phyloP scores from a whole-genome alignment of 1,284 basidiomycete genomes.

The Testicularia cyperi region DNA sequence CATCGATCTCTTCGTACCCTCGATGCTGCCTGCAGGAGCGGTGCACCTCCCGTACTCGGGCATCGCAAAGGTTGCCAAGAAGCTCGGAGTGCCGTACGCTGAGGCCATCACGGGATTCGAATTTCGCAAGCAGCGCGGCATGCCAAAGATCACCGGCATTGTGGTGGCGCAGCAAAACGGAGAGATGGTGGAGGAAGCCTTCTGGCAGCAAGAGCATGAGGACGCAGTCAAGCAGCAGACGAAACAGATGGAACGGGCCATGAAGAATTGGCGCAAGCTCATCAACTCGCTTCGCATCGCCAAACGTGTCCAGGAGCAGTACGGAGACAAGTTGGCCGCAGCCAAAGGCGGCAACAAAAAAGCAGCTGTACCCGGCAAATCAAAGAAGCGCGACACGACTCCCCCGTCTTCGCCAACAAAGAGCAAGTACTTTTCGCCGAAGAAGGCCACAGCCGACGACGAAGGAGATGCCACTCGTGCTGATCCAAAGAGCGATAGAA shows the following conservation, averaged over 20 bases:
- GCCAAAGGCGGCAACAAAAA: not conserved
- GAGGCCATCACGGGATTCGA: constrained; percentile 96
- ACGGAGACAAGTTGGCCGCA: constrained; percentile 60
- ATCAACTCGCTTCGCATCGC: constrained; percentile 85
- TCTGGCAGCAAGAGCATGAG: constrained; percentile 75
- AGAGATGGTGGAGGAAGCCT: constrained; percentile 77
- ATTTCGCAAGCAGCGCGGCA: constrained; percentile 85
- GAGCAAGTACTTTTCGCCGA: not conserved
- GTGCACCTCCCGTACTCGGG: constrained; percentile 73
- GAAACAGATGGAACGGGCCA: constrained; percentile 76
- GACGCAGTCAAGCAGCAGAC: constrained; percentile 71
- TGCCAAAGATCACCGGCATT: constrained; percentile 81
- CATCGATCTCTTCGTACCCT: constrained; percentile 90
- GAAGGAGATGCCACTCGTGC: not conserved
- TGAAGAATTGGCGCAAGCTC: constrained; percentile 85
- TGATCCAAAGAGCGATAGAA: too few relatives aligned
- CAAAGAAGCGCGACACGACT: not conserved
- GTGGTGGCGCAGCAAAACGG: constrained; percentile 83
- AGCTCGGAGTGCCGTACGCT: constrained; percentile 82
- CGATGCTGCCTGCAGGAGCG: constrained; percentile 88
- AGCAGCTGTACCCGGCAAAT: too few relatives aligned
- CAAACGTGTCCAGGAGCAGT: constrained; percentile 77
- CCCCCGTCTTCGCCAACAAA: not conserved
- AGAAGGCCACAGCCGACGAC: not conserved
- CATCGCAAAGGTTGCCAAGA: constrained; percentile 77